Evolutionary conservation across 1,284 basidiomycete species (phyloP), one percentile per base, ranked within the genome.

Genomic region (Neonothopanus nambi): DNA sequence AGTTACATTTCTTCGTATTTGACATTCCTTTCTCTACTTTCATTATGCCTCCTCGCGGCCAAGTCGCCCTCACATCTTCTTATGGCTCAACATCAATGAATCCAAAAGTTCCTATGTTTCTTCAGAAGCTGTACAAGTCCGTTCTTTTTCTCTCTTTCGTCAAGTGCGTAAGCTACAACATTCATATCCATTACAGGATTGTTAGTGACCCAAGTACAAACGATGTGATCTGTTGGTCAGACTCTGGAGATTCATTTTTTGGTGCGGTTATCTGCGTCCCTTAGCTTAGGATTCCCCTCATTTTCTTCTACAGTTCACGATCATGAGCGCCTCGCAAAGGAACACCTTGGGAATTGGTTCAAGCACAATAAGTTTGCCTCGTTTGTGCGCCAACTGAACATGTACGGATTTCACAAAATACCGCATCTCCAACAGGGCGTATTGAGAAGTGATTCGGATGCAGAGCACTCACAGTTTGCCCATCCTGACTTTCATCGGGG

Each of bases 321-420:
- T 71, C 91, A 95, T 65, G 94, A 98, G 69, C 86, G 87, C 21
- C 94, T 99, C 66, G 91, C 93, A 2, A 87, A 89, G 45, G 91
- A 98, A 70, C 84, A 97, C 23, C 80, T 98, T 6, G 92, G 93
- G 3, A 82, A 87, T 45, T 98, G 91, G 89, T 98, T 98, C 84
- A 98, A 98, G 69, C 95, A 98, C 74, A 85, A 88, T 60, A 96
- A 95, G 70, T 97, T 97, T 68, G 87, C 85, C 44, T 93, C 91
- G 40, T 98, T 98, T 67, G 95, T 98, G 35, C 84, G 95, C 36
- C 95, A 98, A 70, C 81, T 98, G 65, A 98, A 98, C 79, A 97
- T 97, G 93, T 95, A 96, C 69, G 93, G 93, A 42, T 96, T 96
- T 68, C 93, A 94, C 78, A 95, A 95, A 76, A 91, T 96, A 51